phyloP scores from a whole-genome alignment of 2,329 filamentous ascomycete species.

The Delphinella strobiligena region DNA sequence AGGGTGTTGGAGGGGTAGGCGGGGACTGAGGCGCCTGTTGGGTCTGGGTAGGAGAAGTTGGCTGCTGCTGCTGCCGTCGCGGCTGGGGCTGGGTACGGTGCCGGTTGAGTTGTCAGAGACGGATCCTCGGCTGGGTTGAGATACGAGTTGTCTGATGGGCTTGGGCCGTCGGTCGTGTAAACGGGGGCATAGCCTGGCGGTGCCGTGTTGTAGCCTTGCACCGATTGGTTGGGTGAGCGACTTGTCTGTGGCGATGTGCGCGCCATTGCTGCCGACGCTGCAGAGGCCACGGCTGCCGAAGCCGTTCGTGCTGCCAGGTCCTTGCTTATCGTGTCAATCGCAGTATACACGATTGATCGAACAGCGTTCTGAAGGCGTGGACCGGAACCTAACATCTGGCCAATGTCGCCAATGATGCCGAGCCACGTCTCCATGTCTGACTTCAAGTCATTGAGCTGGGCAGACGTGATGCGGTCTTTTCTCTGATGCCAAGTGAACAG shows the following conservation, averaged over 20 bases:
- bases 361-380: conserved; percentile 36
- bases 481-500: conserved; percentile 59
- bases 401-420: conserved; percentile 54
- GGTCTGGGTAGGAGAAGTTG: conserved; percentile 11
- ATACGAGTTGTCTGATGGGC: conserved; percentile 1
- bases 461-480: conserved; percentile 45
- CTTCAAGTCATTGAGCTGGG: conserved; percentile 48
- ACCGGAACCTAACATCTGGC: conserved; percentile 49
- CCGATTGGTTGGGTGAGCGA: conserved; percentile 1
- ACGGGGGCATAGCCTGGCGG: conserved; percentile 8
- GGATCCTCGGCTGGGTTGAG: background rate
- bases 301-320: conserved; percentile 29
- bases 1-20: conserved; percentile 13
- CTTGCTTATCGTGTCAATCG: conserved; percentile 34
- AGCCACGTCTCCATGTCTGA: conserved; percentile 61
- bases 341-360: conserved; percentile 36
- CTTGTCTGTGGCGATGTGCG: conserved; percentile 5
- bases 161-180: background rate
- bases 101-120: background rate
- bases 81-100: background rate
- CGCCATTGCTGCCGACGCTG: conserved; percentile 17
- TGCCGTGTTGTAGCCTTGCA: conserved; percentile 10
- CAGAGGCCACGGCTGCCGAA: conserved; percentile 29
- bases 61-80: conserved; percentile 6
- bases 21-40: conserved; percentile 15